Evolutionary conservation across 2,329 filamentous ascomycete species (phyloP), one percentile per base, ranked within the genome.

Genomic region (Pestalotiopsis sp.): DNA sequence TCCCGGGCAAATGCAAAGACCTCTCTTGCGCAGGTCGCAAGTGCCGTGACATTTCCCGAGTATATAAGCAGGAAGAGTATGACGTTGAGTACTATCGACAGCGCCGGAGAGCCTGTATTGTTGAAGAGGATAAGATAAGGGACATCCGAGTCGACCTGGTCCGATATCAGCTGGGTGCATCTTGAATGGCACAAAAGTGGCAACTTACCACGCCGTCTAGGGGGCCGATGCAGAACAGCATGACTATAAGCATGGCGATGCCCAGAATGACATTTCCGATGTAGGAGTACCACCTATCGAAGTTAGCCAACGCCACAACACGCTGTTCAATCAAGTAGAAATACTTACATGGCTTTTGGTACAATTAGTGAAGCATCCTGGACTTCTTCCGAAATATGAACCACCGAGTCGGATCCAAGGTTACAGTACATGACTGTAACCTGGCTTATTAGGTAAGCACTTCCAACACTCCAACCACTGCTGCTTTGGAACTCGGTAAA

Each of bases 31-130:
- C 68, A 72, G 4, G 66, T 66, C 17, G 70, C 77, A 4, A 70
- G 69, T 36, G 72, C 71, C 38, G 75, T 78, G 58, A 80, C 74
- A 31, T 77, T 72, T 17, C 71, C 78, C 45, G 67, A 70, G 36
- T 41, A 68, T 1, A 63, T 40, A 9, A 63, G 31, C 9, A 63
- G 11, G 36, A 63, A 45, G 3, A 63, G 38, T 45, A 63, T 63
- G 27, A 63, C 38, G 27, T 38, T 63, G 31, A 63, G 60, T 11
- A 63, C 31, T 45, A 63, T 38, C 7, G 60, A 38, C 0, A 63
- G 31, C n/a, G 60, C 60, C 1, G 31, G 60, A 20, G 60, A 63
- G 3, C 60, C 60, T 12, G 60, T 45, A 17, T 63, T 63, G 60
- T 40, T 40, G 31, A 63, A 63, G 60, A 63, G 60, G n/a, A 63